These are phyloP conservation scores for Rhynchosporium graminicola DNA, from an alignment of 2,329 filamentous ascomycete genomes.

Conservation along the genomic window DNA sequence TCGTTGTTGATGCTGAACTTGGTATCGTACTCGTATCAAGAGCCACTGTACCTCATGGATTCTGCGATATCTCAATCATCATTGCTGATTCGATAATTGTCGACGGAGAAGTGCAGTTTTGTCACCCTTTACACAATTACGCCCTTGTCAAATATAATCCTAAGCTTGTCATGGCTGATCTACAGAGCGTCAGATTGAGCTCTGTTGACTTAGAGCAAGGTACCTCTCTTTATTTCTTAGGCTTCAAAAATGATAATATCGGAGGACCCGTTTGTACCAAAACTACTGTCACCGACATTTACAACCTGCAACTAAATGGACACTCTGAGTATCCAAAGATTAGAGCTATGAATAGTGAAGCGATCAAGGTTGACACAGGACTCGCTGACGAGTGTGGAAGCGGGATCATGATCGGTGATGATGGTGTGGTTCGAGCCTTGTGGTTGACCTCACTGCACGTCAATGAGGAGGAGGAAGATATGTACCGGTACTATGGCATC, in stretches of 20 bases:
- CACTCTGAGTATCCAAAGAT: slow-evolving; percentile 91
- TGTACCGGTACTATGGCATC: slow-evolving; percentile 94
- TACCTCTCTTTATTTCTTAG: slow-evolving; percentile 92
- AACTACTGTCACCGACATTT: slow-evolving; percentile 95
- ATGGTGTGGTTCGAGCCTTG: slow-evolving; percentile 89
- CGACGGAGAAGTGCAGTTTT: slow-evolving; percentile 89
- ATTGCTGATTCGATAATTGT: slow-evolving; percentile 96
- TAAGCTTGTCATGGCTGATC: slow-evolving; percentile 84
- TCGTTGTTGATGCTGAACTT: slow-evolving; percentile 95
- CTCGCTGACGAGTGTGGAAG: slow-evolving; percentile 90
- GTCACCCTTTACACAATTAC: slow-evolving; percentile 97
- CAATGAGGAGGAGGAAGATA: slow-evolving; percentile 78
- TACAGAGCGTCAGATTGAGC: slow-evolving; percentile 83
- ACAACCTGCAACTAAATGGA: slow-evolving; percentile 91
- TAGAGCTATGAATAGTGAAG: slow-evolving; percentile 91
- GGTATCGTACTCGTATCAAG: slow-evolving; percentile 96
- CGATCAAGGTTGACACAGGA: slow-evolving; percentile 93
- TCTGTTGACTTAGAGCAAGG: slow-evolving; percentile 85
- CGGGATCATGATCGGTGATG: slow-evolving; percentile 84
- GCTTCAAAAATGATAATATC: slow-evolving; percentile 93
- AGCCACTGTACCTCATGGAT: slow-evolving; percentile 91
- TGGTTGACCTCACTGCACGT: slow-evolving; percentile 97
- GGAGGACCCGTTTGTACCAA: slow-evolving; percentile 71
- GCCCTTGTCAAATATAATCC: slow-evolving; percentile 94
- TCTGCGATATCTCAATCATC: slow-evolving; percentile 94